These are phyloP conservation scores for Pugionium cornutum DNA, from an alignment of 345 rosid species.

Conservation along the genomic window DNA sequence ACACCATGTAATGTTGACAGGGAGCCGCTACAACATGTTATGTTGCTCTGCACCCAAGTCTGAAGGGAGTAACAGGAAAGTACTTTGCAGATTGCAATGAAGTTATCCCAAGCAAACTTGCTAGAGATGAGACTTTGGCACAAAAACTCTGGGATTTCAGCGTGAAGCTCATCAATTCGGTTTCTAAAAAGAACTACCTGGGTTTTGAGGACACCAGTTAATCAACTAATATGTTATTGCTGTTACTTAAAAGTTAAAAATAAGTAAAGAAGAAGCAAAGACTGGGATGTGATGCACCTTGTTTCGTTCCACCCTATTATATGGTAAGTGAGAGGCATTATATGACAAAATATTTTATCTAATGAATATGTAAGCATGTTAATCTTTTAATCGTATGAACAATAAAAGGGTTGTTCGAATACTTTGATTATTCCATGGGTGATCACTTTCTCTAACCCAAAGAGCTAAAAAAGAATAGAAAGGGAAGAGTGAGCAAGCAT, in stretches of 20 bases:
- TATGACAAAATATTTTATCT: neutral
- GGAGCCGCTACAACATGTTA: slow-evolving; percentile 98
- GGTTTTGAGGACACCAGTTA: slow-evolving; percentile 23
- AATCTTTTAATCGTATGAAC: neutral
- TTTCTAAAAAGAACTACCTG: slow-evolving; percentile 36
- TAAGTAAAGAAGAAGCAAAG: neutral
- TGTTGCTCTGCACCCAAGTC: slow-evolving; percentile 67
- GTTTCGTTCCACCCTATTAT: slow-evolving; percentile 9
- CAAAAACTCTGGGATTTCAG: slow-evolving; percentile 81
- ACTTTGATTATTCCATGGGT: neutral
- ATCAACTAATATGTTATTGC: neutral
- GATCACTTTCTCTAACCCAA: neutral
- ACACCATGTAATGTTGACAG: slow-evolving; percentile 37
- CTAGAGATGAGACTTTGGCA: slow-evolving; percentile 58
- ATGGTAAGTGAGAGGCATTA: neutral
- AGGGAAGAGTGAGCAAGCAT: neutral
- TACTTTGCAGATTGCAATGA: slow-evolving; percentile 85
- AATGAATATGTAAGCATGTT: slow-evolving; percentile 5
- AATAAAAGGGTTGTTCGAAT: slow-evolving; percentile 1
- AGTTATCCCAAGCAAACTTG: slow-evolving; percentile 54
- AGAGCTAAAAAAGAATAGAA: neutral
- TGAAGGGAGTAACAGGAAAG: slow-evolving; percentile 69
- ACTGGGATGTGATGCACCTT: slow-evolving; percentile 15
- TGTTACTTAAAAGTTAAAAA: neutral
- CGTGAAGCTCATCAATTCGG: slow-evolving; percentile 50